Conservation (phyloP, 768 basidiomycete species). For the Pleurotus giganteus region DNA sequence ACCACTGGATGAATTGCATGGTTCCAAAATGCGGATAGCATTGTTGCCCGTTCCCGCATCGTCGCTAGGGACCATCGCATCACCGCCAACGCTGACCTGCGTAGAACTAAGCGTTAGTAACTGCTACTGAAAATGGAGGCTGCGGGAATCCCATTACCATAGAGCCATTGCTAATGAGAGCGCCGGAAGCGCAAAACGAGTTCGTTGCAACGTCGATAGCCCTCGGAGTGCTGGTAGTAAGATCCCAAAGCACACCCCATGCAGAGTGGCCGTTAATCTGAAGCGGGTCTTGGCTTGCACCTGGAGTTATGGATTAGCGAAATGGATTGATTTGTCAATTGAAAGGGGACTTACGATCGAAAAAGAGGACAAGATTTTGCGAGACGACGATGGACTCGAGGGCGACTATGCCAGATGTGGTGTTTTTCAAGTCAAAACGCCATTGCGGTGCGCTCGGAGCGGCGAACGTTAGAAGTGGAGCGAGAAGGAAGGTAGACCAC, state of each 20-base stretch:
- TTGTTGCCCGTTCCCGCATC: not conserved
- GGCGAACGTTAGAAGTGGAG: not conserved
- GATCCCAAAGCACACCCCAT: constrained; percentile 50
- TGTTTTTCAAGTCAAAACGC: not conserved
- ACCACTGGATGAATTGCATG: constrained; percentile 22
- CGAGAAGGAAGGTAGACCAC: too few relatives aligned
- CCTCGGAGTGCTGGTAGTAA: constrained; percentile 42
- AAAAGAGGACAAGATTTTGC: constrained; percentile 27
- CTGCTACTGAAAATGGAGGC: too few relatives aligned
- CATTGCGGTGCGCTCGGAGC: constrained; percentile 5
- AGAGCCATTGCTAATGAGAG: constrained; percentile 53
- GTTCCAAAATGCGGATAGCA: constrained; percentile 27
- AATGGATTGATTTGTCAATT: not conserved
- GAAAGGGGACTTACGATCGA: constrained; percentile 48
- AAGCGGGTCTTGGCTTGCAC: constrained; percentile 37
- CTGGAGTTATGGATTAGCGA: not conserved
- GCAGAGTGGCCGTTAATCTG: constrained; percentile 46
- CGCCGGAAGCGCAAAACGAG: constrained; percentile 56
- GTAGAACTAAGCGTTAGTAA: not conserved
- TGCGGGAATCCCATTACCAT: constrained; percentile 33
- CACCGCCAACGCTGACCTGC: constrained; percentile 17
- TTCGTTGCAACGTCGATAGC: constrained; percentile 58
- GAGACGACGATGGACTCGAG: constrained; percentile 21
- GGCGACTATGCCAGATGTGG: constrained; percentile 5
- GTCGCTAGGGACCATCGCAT: not conserved